These are phyloP conservation scores for Aspergillus vadensis DNA, from an alignment of 2,329 filamentous ascomycete genomes.

Conservation along the genomic window DNA sequence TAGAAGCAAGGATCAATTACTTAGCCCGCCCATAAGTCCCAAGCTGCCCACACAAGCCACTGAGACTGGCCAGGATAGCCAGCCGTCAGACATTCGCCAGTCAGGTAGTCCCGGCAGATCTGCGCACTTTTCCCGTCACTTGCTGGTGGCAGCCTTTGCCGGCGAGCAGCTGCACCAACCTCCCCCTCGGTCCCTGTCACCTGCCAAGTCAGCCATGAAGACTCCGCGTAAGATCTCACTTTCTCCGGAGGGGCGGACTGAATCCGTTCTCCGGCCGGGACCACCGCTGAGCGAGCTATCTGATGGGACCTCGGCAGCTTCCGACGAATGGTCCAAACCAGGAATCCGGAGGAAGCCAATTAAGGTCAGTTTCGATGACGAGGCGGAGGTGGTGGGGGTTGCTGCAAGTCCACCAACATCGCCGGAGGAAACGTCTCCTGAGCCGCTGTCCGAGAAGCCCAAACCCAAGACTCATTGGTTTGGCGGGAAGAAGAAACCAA, in stretches of 20 bases:
- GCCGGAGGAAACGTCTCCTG: slow-evolving; percentile 41
- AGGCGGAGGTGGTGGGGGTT: slow-evolving; percentile 52
- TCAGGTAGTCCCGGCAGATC: slow-evolving; percentile 57
- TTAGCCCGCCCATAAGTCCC: slow-evolving; percentile 23
- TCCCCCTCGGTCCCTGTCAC: slow-evolving; percentile 61
- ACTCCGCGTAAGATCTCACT: slow-evolving; percentile 50
- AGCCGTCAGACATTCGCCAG: slow-evolving; percentile 33
- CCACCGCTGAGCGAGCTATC: slow-evolving; percentile 57
- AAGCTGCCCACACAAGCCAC: slow-evolving; percentile 23
- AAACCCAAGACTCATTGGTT: slow-evolving; percentile 42
- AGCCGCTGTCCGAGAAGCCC: slow-evolving; percentile 36
- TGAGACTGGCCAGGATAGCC: slow-evolving; percentile 16
- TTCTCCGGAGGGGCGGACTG: slow-evolving; percentile 36
- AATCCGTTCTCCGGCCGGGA: slow-evolving; percentile 24
- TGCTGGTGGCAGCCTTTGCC: slow-evolving; percentile 48
- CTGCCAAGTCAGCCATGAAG: slow-evolving; percentile 64
- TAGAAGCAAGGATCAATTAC: slow-evolving; percentile 9
- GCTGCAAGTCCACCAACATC: slow-evolving; percentile 46
- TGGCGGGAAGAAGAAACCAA: slow-evolving; percentile 34
- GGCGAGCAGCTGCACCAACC: slow-evolving; percentile 58
- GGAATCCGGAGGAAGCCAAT: slow-evolving; percentile 55
- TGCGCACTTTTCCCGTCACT: slow-evolving; percentile 58
- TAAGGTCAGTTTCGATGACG: slow-evolving; percentile 70
- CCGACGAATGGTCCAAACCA: slow-evolving; percentile 45
- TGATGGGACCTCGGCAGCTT: slow-evolving; percentile 55